Base-by-base conservation (phyloP, 306 rosid species). In the Albizia julibrissin region DNA sequence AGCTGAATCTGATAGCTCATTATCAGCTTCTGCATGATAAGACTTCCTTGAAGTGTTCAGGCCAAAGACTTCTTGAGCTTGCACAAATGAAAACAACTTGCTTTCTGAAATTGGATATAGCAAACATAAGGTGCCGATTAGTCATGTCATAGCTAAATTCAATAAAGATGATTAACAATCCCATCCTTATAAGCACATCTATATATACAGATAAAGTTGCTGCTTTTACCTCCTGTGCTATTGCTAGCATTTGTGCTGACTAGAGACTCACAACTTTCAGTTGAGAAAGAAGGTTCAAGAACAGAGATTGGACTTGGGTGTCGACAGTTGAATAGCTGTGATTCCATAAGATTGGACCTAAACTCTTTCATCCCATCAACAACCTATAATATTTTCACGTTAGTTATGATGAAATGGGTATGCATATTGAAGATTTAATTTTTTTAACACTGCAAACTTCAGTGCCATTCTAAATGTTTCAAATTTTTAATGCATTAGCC, bases 231-330 rank as follows among this genome's bases (percentile, higher is more conserved):
- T 91, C 88, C 95, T 40, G 86, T 81, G 83, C 90, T 88, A 61
- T 49, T 47, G 26, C 81, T 85, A 81, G 94, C 77, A 62, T 91
- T 95, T 3, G 92, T 76, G 75, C 88, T 83, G 49, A 82, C 66
- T 69, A 93, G 89, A 73, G 99, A 95, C 61, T 87, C 94, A 47
- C 85, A 87, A 85, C 97, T 93, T 79, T 95, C 99, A 78, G 85
- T 79, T 62, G 98, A 95, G 85, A 92, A 89, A 33, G 94, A 86
- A 76, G 91, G 92, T 87, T 92, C 96, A 24, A 95, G 88, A 89
- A 95, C 86, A 26, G 99, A 95, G 69, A 91, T 85, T 43, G 99
- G 98, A 89, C 99, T 93, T 58, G 94, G 94, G 76, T 92, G 90
- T 56, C 97, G 86, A 74, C 86, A 58, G 80, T 78, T 86, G 58